Conservation (phyloP, 2,329 filamentous ascomycete genomes). For the Aspergillus uvarum region DNA sequence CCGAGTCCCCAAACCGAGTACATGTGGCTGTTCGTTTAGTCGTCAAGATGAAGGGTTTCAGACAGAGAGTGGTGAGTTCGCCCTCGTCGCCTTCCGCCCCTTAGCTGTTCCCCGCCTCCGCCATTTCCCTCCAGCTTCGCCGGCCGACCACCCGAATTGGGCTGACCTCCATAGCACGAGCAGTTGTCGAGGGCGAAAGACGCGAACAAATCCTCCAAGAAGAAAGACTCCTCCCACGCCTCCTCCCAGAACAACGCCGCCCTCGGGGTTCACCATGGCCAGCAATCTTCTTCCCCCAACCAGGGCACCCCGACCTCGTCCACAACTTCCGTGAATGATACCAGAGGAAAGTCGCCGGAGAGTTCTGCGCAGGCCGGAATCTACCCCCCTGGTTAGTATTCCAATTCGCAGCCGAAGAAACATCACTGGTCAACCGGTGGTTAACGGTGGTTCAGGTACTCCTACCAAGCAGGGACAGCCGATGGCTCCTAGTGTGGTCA, state of each 20-base stretch:
- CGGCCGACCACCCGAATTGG: constrained; percentile 9
- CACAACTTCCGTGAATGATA: constrained; percentile 80
- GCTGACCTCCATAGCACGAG: constrained; percentile 56
- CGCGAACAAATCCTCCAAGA: constrained; percentile 75
- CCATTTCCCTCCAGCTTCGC: constrained; percentile 20
- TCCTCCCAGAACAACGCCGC: constrained; percentile 72
- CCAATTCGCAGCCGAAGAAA: constrained; percentile 39
- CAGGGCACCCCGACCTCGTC: constrained; percentile 82
- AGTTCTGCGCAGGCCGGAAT: constrained; percentile 35
- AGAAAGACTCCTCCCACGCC: constrained; percentile 61
- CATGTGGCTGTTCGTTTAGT: constrained; percentile 35
- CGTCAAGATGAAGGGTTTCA: constrained; percentile 90
- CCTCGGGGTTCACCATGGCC: constrained; percentile 46
- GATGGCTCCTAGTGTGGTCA: constrained; percentile 83
- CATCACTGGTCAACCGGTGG: constrained; percentile 34
- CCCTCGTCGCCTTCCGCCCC: constrained; percentile 12
- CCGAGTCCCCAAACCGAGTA: constrained; percentile 32
- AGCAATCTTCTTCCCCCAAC: constrained; percentile 61
- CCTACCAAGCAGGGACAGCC: constrained; percentile 62
- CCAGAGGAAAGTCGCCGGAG: constrained; percentile 71
- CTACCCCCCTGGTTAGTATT: constrained; percentile 39
- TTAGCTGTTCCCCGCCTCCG: constrained; percentile 25
- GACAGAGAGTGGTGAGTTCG: constrained; percentile 87
- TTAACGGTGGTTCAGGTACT: constrained; percentile 56
- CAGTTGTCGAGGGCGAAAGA: constrained; percentile 92